Conservation (phyloP, 352 stramenopile genomes). For the Thalassiosira exigua region DNA sequence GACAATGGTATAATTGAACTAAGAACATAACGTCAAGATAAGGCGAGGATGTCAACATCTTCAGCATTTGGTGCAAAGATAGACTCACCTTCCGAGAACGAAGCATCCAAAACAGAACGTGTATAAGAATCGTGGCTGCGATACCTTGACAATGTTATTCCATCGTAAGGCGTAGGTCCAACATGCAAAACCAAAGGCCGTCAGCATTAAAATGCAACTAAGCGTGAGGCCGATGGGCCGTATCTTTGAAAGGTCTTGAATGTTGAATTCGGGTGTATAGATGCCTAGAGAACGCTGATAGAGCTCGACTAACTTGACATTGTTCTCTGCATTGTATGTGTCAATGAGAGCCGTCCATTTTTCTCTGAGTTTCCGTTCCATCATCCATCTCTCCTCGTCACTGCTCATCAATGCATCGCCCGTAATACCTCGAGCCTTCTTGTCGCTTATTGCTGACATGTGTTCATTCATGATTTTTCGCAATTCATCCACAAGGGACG, state of each 20-base stretch:
- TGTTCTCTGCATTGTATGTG: constrained; percentile 18
- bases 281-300: constrained; percentile 4
- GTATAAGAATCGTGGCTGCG: constrained; percentile 52
- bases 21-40: no score
- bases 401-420: no score
- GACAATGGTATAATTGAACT: constrained; percentile 37
- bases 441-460: not conserved
- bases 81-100: no score
- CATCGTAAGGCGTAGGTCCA: constrained; percentile 33
- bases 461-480: constrained; percentile 22
- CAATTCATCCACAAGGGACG: constrained; percentile 22
- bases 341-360: constrained; percentile 37
- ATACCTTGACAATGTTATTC: constrained; percentile 27
- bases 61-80: no score
- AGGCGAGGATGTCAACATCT: constrained; percentile 26
- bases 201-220: constrained; percentile 7
- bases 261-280: constrained; percentile 15
- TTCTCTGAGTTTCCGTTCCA: constrained; percentile 15
- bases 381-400: not conserved
- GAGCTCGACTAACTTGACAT: constrained; percentile 2
- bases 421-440: not conserved
- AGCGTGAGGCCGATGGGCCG: constrained; percentile 29
- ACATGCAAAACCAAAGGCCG: constrained; percentile 4
- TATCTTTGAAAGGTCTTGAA: not conserved
- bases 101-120: constrained; percentile 39